Conservation (phyloP, 2,329 filamentous ascomycete genomes). For the Hypomyces perniciosus region DNA sequence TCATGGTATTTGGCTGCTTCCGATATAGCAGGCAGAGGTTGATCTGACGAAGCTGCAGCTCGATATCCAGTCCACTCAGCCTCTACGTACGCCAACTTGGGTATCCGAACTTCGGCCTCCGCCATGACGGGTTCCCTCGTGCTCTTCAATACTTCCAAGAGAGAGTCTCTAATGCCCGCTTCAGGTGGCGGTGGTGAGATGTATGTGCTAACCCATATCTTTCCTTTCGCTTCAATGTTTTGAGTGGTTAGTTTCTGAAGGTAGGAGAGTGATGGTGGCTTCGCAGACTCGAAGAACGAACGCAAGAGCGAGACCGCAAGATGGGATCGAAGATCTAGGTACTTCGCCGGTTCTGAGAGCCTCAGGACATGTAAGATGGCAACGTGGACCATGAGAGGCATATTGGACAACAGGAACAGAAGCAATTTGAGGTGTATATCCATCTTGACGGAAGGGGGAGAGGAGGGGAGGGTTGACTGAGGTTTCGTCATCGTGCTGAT, state of each 20-base stretch:
- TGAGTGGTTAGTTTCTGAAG: conserved; percentile 57
- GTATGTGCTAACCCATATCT: conserved; percentile 74
- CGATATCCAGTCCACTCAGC: conserved; percentile 74
- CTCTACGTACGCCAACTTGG: conserved; percentile 52
- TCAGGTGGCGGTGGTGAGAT: conserved; percentile 55
- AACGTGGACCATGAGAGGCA: conserved; percentile 59
- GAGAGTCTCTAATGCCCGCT: conserved; percentile 44
- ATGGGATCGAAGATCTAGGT: conserved; percentile 73
- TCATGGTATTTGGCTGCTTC: conserved; percentile 60
- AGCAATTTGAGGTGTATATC: conserved; percentile 14
- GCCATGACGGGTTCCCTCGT: conserved; percentile 1
- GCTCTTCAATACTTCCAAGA: neutral
- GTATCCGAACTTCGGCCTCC: conserved; percentile 29
- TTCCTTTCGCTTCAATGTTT: conserved; percentile 66
- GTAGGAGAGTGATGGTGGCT: conserved; percentile 48
- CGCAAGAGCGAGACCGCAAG: conserved; percentile 68
- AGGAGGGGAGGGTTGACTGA: neutral
- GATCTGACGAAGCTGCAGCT: conserved; percentile 42
- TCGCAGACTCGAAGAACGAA: conserved; percentile 46
- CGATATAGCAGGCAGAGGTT: conserved; percentile 48
- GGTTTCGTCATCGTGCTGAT: neutral
- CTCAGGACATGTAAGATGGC: conserved; percentile 59
- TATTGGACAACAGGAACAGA: conserved; percentile 41
- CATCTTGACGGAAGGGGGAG: neutral
- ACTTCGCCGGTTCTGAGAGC: conserved; percentile 62